Conservation (phyloP, 2,329 filamentous ascomycete genomes). For the Colletotrichum sp. region DNA sequence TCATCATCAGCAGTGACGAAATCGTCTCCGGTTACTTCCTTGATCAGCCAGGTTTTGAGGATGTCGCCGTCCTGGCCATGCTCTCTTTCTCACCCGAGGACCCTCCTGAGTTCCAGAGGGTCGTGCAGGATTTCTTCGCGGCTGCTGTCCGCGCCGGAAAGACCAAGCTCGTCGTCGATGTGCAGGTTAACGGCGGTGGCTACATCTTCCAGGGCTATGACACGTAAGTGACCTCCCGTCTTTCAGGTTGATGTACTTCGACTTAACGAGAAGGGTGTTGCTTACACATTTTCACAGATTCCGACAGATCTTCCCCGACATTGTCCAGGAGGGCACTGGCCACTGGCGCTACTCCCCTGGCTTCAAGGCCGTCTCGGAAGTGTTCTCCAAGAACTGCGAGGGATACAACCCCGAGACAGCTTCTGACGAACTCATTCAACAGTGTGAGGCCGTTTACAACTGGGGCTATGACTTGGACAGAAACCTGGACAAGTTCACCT, state of each 20-base stretch:
- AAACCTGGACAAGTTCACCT: constrained; percentile 53
- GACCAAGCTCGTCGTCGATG: constrained; percentile 65
- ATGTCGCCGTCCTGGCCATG: constrained; percentile 35
- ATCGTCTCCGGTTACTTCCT: constrained; percentile 37
- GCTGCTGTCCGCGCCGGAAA: constrained; percentile 50
- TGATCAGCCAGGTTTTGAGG: constrained; percentile 33
- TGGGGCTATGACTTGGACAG: constrained; percentile 54
- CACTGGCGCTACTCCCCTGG: constrained; percentile 43
- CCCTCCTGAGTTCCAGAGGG: constrained; percentile 37
- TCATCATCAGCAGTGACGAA: constrained; percentile 28
- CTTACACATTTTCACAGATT: constrained; percentile 41
- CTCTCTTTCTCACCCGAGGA: constrained; percentile 28
- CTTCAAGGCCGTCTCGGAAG: constrained; percentile 49
- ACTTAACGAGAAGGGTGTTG: background rate
- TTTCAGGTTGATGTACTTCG: background rate
- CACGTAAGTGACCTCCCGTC: constrained; percentile 19
- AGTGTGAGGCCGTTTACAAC: constrained; percentile 45
- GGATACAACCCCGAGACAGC: constrained; percentile 29
- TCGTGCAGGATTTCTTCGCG: constrained; percentile 36
- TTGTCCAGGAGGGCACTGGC: constrained; percentile 42
- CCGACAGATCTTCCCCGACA: constrained; percentile 51
- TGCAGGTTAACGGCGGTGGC: constrained; percentile 63
- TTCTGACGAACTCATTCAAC: constrained; percentile 49
- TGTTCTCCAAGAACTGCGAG: constrained; percentile 47
- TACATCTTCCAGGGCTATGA: constrained; percentile 62